Percentiles rank a stretch among this genome's conserved stretches.
Conservation (phyloP, 1,284 basidiomycete species). For the Naganishia albida region DNA sequence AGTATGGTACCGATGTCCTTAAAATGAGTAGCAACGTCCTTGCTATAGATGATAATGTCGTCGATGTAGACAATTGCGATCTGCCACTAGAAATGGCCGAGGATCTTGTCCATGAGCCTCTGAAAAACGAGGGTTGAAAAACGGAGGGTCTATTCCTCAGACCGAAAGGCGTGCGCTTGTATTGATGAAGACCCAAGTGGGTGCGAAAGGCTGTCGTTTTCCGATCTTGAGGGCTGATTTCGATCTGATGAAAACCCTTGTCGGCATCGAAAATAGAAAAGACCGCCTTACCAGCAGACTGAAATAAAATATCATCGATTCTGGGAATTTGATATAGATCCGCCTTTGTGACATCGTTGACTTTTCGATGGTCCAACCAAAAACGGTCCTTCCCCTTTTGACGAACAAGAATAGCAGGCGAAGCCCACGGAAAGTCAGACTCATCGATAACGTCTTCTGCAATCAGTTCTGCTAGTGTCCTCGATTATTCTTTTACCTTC, state of each 20-base stretch:
- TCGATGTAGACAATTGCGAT: constrained; percentile 40
- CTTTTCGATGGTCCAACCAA: constrained; percentile 49
- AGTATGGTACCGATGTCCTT: constrained; percentile 26
- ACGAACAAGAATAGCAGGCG: constrained; percentile 50
- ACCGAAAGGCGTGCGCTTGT: constrained; percentile 56
- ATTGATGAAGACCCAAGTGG: constrained; percentile 55
- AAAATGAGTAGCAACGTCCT: constrained; percentile 41
- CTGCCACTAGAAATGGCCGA: constrained; percentile 52
- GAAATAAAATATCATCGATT: constrained; percentile 53
- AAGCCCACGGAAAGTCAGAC: constrained; percentile 51
- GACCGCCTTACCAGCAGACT: constrained; percentile 47
- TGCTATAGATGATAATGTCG: constrained; percentile 32
- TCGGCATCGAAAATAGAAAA: constrained; percentile 53
- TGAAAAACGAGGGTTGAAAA: constrained; percentile 57
- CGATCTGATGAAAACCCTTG: constrained; percentile 55
- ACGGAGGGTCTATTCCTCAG: constrained; percentile 53
- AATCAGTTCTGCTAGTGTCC: too few species aligned
- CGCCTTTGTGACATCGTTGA: constrained; percentile 49
- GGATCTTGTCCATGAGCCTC: constrained; percentile 31
- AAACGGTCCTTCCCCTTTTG: constrained; percentile 47
- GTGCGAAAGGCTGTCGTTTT: constrained; percentile 55
- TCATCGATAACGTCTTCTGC: constrained; percentile 39
- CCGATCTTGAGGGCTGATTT: constrained; percentile 42
- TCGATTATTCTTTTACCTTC: constrained; percentile 42
- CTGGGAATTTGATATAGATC: constrained; percentile 53